Evolutionary conservation across 1,284 basidiomycete species (phyloP).

Genomic region (Paramarasmius palmivorus): DNA sequence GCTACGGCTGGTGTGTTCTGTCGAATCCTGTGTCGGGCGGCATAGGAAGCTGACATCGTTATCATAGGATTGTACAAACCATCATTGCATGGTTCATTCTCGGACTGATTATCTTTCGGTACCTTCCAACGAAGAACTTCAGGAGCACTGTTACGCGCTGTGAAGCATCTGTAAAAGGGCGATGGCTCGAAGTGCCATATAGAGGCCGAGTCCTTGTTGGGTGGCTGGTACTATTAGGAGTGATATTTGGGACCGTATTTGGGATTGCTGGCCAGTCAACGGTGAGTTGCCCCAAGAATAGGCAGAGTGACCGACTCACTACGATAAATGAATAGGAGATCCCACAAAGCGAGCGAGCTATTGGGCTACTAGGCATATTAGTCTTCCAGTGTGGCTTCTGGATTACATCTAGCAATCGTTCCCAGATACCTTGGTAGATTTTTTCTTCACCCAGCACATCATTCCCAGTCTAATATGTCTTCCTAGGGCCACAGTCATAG

Average conservation of each 20-base stretch:
- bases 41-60: too few species aligned
- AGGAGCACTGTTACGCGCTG: constrained; percentile 45
- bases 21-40: too few species aligned
- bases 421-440: constrained; percentile 64
- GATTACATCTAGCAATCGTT: constrained; percentile 59
- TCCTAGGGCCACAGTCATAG: constrained; percentile 74
- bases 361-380: constrained; percentile 77
- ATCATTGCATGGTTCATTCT: too few species aligned
- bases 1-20: too few species aligned
- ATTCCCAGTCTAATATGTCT: not conserved
- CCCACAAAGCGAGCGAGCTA: constrained; percentile 72
- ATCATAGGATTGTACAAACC: too few species aligned
- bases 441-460: not conserved
- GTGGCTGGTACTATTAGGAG: constrained; percentile 70
- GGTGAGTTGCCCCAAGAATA: constrained; percentile 5
- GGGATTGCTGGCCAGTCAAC: constrained; percentile 67
- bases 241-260: constrained; percentile 81
- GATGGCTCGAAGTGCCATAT: constrained; percentile 68
- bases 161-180: constrained; percentile 59
- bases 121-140: too few species aligned
- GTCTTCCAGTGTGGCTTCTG: constrained; percentile 78
- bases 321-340: constrained; percentile 45
- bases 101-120: too few species aligned
- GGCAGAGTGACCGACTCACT: constrained; percentile 4
- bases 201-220: constrained; percentile 59